A percentile compares a stretch with the other conserved stretches of the same genome.
Evolutionary conservation across 148 eudicot species (phyloP).

Genomic region (Heliosperma pusillum): DNA sequence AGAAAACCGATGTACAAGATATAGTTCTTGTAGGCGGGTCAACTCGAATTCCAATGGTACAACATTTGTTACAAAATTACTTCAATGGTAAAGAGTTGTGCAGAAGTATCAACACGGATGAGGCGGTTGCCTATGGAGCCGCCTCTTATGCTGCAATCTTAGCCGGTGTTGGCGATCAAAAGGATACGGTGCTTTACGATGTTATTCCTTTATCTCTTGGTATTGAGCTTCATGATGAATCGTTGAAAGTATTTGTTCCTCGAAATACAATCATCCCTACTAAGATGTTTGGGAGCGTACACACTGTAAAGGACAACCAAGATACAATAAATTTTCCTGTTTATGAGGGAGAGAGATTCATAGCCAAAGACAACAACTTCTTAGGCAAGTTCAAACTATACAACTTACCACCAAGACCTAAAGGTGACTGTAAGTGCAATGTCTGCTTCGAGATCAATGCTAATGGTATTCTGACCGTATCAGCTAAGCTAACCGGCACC

Average conservation of each 20-base stretch:
- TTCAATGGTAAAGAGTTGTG: conserved; percentile 4
- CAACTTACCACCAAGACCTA: no score
- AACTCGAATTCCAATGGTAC: conserved; percentile 23
- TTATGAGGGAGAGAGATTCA: background rate
- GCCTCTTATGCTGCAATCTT: no score
- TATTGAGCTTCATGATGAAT: background rate
- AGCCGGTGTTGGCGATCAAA: background rate
- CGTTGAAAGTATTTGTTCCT: background rate
- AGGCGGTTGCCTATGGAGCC: no score
- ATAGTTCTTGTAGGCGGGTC: conserved; percentile 27
- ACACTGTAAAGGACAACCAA: background rate
- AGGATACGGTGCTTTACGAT: background rate
- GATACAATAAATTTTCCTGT: background rate
- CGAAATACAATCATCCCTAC: background rate
- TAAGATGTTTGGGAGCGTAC: background rate
- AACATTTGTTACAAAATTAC: conserved; percentile 5
- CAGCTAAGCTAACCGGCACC: background rate
- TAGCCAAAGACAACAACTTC: background rate
- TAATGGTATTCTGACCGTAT: conserved; percentile 21
- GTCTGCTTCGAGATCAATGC: conserved; percentile 18
- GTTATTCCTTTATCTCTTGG: background rate
- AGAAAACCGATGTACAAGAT: conserved; percentile 8
- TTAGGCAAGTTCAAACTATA: background rate
- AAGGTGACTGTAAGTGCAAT: background rate
- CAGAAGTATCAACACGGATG: conserved; percentile 1